phyloP scores from a whole-genome alignment of 441 rosid species.

The Jatropha multifida region DNA sequence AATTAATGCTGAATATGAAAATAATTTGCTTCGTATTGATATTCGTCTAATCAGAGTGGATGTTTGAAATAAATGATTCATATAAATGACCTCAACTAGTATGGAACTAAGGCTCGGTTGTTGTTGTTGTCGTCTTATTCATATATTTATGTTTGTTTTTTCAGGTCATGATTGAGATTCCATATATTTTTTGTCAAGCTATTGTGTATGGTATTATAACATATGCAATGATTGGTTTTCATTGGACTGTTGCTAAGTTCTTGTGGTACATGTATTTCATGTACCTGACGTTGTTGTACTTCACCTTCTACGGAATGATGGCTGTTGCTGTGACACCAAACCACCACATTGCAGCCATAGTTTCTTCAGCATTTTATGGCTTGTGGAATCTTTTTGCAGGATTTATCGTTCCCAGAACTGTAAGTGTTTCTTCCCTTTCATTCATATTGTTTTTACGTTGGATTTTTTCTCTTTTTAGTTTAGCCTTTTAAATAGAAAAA shows the following conservation, averaged over 20 bases:
- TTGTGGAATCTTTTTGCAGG: conserved; percentile 80
- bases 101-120: too few species aligned
- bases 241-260: conserved; percentile 64
- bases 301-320: conserved; percentile 89
- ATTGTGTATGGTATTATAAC: conserved; percentile 50
- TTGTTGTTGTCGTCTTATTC: too few species aligned
- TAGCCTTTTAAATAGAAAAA: too few species aligned
- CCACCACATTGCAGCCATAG: conserved; percentile 55
- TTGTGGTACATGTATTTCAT: conserved; percentile 76
- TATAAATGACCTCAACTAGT: too few species aligned
- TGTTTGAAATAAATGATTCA: too few species aligned
- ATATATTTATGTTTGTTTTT: too few species aligned
- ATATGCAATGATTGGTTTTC: conserved; percentile 76
- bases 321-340: conserved; percentile 72
- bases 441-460: too few species aligned
- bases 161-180: conserved; percentile 67
- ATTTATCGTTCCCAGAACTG: conserved; percentile 67
- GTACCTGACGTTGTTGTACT: conserved; percentile 66
- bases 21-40: too few species aligned
- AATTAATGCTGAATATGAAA: not conserved
- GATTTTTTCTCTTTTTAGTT: too few species aligned
- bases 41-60: too few species aligned
- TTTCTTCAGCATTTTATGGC: conserved; percentile 54
- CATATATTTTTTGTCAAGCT: conserved; percentile 55
- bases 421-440: conserved; percentile 24